Percentiles rank a stretch among this genome's conserved stretches.
These are phyloP conservation scores for Onygenales sp. DNA, from an alignment of 2,329 filamentous ascomycete species.

Conservation along the genomic window DNA sequence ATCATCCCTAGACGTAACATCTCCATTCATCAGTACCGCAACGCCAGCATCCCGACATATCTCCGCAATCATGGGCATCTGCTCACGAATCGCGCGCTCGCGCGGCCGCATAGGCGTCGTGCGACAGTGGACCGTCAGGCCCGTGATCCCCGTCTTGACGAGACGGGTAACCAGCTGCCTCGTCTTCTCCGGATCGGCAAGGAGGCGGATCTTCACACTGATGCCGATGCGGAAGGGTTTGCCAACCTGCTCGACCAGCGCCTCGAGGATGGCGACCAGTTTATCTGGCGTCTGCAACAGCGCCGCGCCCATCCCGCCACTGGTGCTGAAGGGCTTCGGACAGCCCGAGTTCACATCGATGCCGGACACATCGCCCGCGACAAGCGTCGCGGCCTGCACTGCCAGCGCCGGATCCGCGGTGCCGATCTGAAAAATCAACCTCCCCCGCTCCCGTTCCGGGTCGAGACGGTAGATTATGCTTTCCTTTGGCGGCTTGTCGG, in stretches of 20 bases:
- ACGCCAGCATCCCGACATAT: slow-evolving; percentile 79
- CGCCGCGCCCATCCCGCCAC: slow-evolving; percentile 90
- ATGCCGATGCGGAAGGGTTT: slow-evolving; percentile 79
- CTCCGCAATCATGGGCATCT: slow-evolving; percentile 72
- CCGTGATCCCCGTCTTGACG: slow-evolving; percentile 80
- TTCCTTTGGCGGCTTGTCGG: slow-evolving; percentile 34
- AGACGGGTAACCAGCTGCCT: slow-evolving; percentile 67
- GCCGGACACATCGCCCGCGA: slow-evolving; percentile 79
- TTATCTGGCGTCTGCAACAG: slow-evolving; percentile 76
- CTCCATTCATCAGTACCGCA: slow-evolving; percentile 91
- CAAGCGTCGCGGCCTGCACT: slow-evolving; percentile 71
- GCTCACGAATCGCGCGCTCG: slow-evolving; percentile 75
- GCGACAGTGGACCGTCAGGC: slow-evolving; percentile 87
- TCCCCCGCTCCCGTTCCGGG: slow-evolving; percentile 62
- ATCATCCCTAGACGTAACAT: slow-evolving; percentile 67
- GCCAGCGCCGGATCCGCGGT: slow-evolving; percentile 75
- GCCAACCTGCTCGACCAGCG: slow-evolving; percentile 69
- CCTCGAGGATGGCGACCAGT: slow-evolving; percentile 71
- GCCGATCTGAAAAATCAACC: slow-evolving; percentile 84
- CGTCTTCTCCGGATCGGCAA: slow-evolving; percentile 68
- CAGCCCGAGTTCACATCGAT: slow-evolving; percentile 99
- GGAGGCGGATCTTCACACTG: slow-evolving; percentile 89
- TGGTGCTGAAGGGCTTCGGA: slow-evolving; percentile 91
- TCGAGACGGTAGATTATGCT: slow-evolving; percentile 79
- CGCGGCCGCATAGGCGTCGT: slow-evolving; percentile 92